Conservation (phyloP, 140 eudicot genomes). For the Stevia rebaudiana region DNA sequence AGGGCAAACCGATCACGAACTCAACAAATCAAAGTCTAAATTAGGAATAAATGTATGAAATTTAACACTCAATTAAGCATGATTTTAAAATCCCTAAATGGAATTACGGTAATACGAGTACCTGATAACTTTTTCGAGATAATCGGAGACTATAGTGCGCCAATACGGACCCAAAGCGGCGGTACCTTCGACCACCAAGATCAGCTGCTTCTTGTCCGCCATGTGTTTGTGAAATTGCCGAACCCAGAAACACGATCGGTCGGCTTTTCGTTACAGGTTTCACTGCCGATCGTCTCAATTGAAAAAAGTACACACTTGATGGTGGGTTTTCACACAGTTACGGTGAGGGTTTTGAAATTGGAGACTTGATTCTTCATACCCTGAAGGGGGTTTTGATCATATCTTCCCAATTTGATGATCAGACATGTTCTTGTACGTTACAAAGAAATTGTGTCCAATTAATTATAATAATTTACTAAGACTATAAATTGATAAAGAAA, state of each 20-base stretch:
- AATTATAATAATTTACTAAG: background rate
- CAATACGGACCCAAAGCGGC: conserved; percentile 88
- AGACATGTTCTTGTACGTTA: background rate
- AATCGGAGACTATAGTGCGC: conserved; percentile 65
- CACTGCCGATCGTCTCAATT: conserved; percentile 1
- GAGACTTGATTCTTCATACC: background rate
- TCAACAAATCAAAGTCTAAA: conserved; percentile 2
- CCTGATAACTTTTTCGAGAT: conserved; percentile 81
- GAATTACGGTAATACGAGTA: conserved; percentile 3
- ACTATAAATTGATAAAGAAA: background rate
- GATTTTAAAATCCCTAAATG: background rate
- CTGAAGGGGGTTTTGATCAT: background rate
- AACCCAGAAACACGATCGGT: background rate
- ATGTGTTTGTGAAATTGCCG: conserved; percentile 19
- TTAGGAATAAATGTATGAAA: background rate
- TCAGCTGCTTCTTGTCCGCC: conserved; percentile 61
- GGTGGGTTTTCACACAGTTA: conserved; percentile 8
- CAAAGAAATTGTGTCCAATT: background rate
- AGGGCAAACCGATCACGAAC: background rate
- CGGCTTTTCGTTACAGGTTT: background rate
- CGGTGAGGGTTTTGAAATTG: conserved; percentile 1
- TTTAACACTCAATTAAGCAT: background rate
- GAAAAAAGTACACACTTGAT: background rate
- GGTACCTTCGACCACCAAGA: conserved; percentile 84
- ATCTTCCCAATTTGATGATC: background rate